Conservation (phyloP, 2,329 filamentous ascomycete genomes). For the Botrytis hyacinthi region DNA sequence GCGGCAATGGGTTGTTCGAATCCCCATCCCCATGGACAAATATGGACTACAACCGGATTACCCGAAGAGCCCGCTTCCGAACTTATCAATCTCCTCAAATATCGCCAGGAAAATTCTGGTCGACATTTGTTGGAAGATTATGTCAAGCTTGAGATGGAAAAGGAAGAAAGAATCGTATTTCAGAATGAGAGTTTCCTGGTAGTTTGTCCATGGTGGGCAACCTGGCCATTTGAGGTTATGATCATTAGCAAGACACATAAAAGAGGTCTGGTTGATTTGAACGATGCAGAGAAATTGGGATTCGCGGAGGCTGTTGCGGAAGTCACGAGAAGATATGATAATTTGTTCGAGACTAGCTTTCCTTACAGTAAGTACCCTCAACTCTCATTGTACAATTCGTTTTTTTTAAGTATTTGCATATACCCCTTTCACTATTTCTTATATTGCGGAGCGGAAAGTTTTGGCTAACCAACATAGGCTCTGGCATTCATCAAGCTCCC, state of each 20-base stretch:
- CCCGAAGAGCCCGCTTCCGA: slow-evolving; percentile 88
- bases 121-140: slow-evolving; percentile 79
- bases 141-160: slow-evolving; percentile 74
- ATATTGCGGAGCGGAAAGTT: background rate
- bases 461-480: slow-evolving; percentile 50
- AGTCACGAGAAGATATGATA: slow-evolving; percentile 89
- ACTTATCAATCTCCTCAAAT: slow-evolving; percentile 73
- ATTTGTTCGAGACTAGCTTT: slow-evolving; percentile 94
- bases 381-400: background rate
- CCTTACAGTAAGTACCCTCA: slow-evolving; percentile 70
- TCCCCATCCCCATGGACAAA: slow-evolving; percentile 93
- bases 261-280: slow-evolving; percentile 79
- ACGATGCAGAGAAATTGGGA: slow-evolving; percentile 63
- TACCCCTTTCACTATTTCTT: background rate
- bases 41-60: slow-evolving; percentile 90
- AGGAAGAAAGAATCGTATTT: slow-evolving; percentile 82
- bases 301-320: slow-evolving; percentile 85
- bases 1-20: slow-evolving; percentile 98
- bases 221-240: slow-evolving; percentile 96
- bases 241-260: slow-evolving; percentile 82
- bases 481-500: slow-evolving; percentile 93
- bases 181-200: slow-evolving; percentile 83
- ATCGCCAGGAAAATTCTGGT: slow-evolving; percentile 69
- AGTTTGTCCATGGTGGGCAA: slow-evolving; percentile 95
- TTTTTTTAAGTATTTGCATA: background rate